Base-by-base conservation (phyloP, 2,329 filamentous ascomycete genomes). In the Ceratocystis diversiconidia region DNA sequence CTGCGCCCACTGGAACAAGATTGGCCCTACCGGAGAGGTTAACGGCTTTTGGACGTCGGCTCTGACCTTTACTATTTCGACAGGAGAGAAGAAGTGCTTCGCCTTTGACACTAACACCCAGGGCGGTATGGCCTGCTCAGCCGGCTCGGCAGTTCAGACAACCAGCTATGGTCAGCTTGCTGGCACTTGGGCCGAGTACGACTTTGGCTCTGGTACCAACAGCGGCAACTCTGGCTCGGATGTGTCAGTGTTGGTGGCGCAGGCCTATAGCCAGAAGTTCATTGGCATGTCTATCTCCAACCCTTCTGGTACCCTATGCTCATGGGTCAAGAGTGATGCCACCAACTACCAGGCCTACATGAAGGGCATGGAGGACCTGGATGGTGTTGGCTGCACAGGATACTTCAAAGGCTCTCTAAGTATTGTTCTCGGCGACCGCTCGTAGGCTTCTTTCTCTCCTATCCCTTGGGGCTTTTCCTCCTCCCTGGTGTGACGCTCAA, bases 1-100 rank as follows among this genome's bases (percentile, higher is more conserved):
- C 68, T 81, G 80, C 71, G 70, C 70, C 44, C 78, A 76, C 75
- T 80, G 73, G 75, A 79, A 80, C 78, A 82, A 82, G 79, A 80
- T 81, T 64, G 80, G 79, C 57, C 71, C 73, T 15, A 69, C 75
- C 60, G 74, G 75, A 48, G 66, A 67, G 44, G 75, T 81, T 71
- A 75, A 79, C 70, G 80, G 80, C 69, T 79, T 79, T 75, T 82
- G 77, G 74, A 74, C 74, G 66, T 72, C 75, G 69, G 77, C 73
- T 61, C 60, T 78, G 63, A 72, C 68, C 65, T 82, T 82, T 71
- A 72, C 66, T 61, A 74, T 82, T 36, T 36, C 72, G 32, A 73
- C 72, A 64, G 71, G 72, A 66, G 71, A 72, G 70, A 71, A 71
- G 64, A 73, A 78, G 73, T 71, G 73, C 66, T 69, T 82, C 61